These are phyloP conservation scores for Hortaea sp. DNA, from an alignment of 2,329 filamentous ascomycete genomes.

Conservation along the genomic window DNA sequence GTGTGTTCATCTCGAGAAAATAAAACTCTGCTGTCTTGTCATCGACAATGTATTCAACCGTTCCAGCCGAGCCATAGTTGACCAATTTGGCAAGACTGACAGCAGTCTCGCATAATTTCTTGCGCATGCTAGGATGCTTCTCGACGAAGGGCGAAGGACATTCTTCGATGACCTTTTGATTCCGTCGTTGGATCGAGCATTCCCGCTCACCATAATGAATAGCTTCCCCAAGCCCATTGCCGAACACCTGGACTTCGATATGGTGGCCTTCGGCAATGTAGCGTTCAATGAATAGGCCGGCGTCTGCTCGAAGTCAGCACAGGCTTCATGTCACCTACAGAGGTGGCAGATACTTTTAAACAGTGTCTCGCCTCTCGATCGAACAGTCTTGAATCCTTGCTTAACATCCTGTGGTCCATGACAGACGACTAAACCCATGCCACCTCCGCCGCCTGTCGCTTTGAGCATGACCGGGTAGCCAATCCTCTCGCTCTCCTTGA, in stretches of 20 bases:
- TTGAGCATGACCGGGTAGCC: constrained; percentile 52
- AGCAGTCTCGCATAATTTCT: constrained; percentile 55
- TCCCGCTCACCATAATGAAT: constrained; percentile 82
- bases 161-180: constrained; percentile 88
- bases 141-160: constrained; percentile 64
- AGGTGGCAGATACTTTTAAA: constrained; percentile 50
- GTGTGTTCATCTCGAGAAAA: constrained; percentile 51
- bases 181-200: constrained; percentile 75
- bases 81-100: constrained; percentile 52
- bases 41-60: constrained; percentile 84
- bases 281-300: constrained; percentile 75
- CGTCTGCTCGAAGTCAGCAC: constrained; percentile 29
- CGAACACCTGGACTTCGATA: constrained; percentile 86
- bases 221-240: constrained; percentile 67
- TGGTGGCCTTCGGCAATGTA: constrained; percentile 73
- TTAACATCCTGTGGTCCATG: constrained; percentile 57
- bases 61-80: constrained; percentile 74
- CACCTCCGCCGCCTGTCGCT: constrained; percentile 51
- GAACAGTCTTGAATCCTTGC: constrained; percentile 48
- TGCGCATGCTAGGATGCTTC: constrained; percentile 44
- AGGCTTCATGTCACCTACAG: neutral
- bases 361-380: constrained; percentile 64
- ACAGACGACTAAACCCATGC: constrained; percentile 77
- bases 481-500: constrained; percentile 33
- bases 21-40: constrained; percentile 71